phyloP scores from a whole-genome alignment of 768 basidiomycete genomes.

The Boletus vermiculosoides region DNA sequence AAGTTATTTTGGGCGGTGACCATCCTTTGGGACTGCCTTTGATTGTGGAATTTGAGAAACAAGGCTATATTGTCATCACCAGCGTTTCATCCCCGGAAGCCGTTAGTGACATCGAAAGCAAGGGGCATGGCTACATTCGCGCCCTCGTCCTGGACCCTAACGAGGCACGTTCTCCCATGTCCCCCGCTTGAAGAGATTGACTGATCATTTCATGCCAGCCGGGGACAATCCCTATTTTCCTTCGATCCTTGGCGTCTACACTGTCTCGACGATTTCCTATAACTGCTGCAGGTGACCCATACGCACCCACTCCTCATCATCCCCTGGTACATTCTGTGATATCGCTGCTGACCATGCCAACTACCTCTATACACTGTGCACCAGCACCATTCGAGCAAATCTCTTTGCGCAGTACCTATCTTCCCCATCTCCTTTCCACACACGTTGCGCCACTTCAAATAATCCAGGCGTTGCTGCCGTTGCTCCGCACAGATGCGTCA shows the following conservation, averaged over 20 bases:
- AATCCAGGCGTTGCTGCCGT: constrained; percentile 73
- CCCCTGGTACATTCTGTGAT: constrained; percentile 78
- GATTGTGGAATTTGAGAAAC: constrained; percentile 68
- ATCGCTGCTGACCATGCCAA: constrained; percentile 64
- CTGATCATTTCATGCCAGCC: constrained; percentile 46
- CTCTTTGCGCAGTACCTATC: constrained; percentile 58
- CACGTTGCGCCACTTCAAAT: constrained; percentile 77
- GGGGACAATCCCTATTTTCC: constrained; percentile 67
- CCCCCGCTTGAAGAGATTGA: background rate
- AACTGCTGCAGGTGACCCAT: constrained; percentile 77
- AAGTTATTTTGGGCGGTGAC: constrained; percentile 84
- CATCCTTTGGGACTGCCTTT: constrained; percentile 67
- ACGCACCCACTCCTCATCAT: constrained; percentile 58
- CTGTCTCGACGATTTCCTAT: constrained; percentile 83
- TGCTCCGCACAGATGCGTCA: constrained; percentile 69
- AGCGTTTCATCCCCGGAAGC: constrained; percentile 72
- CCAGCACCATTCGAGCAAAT: constrained; percentile 71
- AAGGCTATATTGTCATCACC: constrained; percentile 80
- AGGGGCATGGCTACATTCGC: constrained; percentile 72
- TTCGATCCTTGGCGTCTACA: constrained; percentile 77
- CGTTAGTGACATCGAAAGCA: constrained; percentile 60
- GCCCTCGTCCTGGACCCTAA: constrained; percentile 79
- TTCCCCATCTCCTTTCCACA: constrained; percentile 69
- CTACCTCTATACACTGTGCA: constrained; percentile 33
- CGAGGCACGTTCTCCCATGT: constrained; percentile 48